A percentile compares a stretch with the other conserved stretches of the same genome.
These are phyloP conservation scores for Neofusicoccum ribis DNA, from an alignment of 2,329 filamentous ascomycete species.

Conservation along the genomic window DNA sequence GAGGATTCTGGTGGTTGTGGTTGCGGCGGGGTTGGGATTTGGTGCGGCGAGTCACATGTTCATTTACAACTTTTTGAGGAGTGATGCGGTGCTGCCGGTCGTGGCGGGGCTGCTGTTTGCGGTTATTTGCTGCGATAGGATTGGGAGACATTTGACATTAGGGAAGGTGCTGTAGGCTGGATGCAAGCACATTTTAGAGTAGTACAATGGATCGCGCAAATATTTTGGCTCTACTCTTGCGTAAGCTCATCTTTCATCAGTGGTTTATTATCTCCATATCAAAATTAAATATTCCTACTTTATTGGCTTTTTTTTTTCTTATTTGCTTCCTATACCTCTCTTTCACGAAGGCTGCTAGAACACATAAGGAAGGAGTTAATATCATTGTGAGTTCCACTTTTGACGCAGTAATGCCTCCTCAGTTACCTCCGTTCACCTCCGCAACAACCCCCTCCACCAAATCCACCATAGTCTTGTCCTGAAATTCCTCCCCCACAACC, in stretches of 20 bases:
- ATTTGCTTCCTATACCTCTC: not conserved
- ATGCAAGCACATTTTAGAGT: too few relatives aligned
- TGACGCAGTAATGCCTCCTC: not conserved
- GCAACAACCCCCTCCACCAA: not conserved
- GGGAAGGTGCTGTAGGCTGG: not conserved
- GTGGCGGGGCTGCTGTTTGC: not conserved
- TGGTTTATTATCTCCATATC: too few relatives aligned
- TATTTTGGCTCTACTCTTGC: too few relatives aligned
- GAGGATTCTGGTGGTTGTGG: not conserved
- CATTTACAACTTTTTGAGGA: not conserved
- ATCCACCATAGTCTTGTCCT: not conserved
- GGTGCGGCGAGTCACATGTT: not conserved
- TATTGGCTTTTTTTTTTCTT: too few relatives aligned
- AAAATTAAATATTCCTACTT: too few relatives aligned
- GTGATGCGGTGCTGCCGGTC: not conserved
- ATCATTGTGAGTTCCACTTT: too few relatives aligned
- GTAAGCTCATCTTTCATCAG: too few relatives aligned
- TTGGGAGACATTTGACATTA: not conserved
- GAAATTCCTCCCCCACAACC: not conserved
- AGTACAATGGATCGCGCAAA: too few relatives aligned
- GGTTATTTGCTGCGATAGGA: not conserved
- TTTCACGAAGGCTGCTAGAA: too few relatives aligned
- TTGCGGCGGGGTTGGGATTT: not conserved
- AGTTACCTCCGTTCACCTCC: not conserved
- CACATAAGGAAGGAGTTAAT: too few relatives aligned